These are phyloP conservation scores for Dryas integrifolia DNA, from an alignment of 331 rosid species.

Conservation along the genomic window DNA sequence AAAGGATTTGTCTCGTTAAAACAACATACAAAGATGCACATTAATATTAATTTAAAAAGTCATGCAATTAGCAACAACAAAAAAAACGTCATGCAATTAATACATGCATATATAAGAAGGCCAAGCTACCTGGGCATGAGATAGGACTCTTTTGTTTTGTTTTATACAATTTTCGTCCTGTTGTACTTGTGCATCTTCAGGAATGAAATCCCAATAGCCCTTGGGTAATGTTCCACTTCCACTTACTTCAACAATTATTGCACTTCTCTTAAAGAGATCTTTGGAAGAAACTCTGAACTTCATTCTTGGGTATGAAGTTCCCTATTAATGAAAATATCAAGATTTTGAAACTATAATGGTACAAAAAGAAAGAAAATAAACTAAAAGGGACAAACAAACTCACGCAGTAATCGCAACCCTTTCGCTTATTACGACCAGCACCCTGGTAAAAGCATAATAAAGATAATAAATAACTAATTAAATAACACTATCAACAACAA, in stretches of 20 bases:
- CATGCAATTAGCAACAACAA: not conserved
- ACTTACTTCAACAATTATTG: slow-evolving; percentile 61
- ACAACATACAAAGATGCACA: not conserved
- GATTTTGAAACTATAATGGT: slow-evolving; percentile 23
- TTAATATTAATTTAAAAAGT: not conserved
- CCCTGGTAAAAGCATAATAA: slow-evolving; percentile 50
- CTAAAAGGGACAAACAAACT: slow-evolving; percentile 39
- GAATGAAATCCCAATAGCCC: slow-evolving; percentile 84
- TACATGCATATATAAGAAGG: slow-evolving; percentile 3
- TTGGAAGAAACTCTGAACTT: slow-evolving; percentile 70
- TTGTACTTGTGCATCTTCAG: slow-evolving; percentile 55
- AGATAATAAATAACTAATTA: slow-evolving; percentile 3
- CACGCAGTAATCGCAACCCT: slow-evolving; percentile 84
- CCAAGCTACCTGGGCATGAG: slow-evolving; percentile 72
- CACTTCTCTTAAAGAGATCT: slow-evolving; percentile 63
- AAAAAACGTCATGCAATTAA: not conserved
- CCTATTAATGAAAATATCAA: slow-evolving; percentile 41
- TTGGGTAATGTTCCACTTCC: slow-evolving; percentile 52
- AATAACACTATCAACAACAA: slow-evolving; percentile 27
- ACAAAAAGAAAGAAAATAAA: not conserved
- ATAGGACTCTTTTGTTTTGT: slow-evolving; percentile 61
- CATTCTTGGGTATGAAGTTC: slow-evolving; percentile 64
- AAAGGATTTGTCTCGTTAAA: not conserved
- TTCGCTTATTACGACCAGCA: slow-evolving; percentile 32
- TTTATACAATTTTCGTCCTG: slow-evolving; percentile 50